Conservation (phyloP, 2,329 filamentous ascomycete species). For the Fusarium sp. region DNA sequence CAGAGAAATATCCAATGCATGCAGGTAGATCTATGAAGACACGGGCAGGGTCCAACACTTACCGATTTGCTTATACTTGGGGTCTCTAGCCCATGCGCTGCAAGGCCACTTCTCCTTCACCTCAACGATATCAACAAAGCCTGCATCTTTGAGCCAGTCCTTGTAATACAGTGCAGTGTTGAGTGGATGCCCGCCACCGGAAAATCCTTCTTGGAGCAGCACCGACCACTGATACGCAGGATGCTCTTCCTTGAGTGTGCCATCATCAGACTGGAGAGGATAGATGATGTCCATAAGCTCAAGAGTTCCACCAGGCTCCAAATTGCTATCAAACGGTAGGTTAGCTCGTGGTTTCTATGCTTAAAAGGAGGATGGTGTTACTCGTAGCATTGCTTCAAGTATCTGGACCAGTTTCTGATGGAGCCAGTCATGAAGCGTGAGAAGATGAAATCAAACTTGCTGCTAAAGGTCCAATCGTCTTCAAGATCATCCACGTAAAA, state of each 20-base stretch:
- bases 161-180: neutral
- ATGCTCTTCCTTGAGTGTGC: neutral
- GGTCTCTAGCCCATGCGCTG: neutral
- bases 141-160: neutral
- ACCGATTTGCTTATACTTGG: slow-evolving; percentile 2
- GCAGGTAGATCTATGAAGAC: neutral
- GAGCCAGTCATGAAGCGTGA: neutral
- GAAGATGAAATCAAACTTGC: neutral
- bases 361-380: neutral
- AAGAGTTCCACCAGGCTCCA: neutral
- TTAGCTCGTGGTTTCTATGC: neutral
- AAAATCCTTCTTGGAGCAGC: neutral
- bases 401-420: neutral
- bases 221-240: neutral
- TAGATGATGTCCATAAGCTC: slow-evolving; percentile 2
- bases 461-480: neutral
- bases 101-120: neutral
- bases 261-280: neutral
- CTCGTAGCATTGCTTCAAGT: slow-evolving; percentile 1
- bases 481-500: slow-evolving; percentile 22
- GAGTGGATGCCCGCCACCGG: neutral
- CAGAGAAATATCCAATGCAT: neutral
- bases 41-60: neutral
- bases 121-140: neutral
- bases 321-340: neutral